Base-by-base conservation (phyloP, 345 rosid genomes). In the Salix brachista region DNA sequence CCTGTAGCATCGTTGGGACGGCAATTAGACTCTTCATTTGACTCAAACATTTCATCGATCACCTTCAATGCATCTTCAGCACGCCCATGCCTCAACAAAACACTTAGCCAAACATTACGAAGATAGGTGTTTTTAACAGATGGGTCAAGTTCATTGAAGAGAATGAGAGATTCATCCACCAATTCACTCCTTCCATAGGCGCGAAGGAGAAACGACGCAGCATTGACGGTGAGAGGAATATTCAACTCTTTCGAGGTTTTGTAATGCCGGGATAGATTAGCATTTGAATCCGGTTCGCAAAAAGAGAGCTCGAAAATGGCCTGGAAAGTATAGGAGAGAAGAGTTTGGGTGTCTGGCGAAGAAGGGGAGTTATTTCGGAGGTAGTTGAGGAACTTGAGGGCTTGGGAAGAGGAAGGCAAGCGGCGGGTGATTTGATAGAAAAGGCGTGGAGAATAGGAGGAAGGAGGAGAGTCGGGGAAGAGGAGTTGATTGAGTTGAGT, bases 1-100 rank as follows among this genome's bases (percentile, higher is more conserved):
- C 81, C 90, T 2, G 92, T 89, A 62, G 66, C 65, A 41, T 80
- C 80, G 78, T 89, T 72, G 2, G 95, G 93, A 23, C 73, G 84
- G 71, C 52, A 85, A 65, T 79, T 74, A 0, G 89, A 80, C 5
- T 67, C 84, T 19, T 41, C 73, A 69, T 60, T 50, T 25, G 73
- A 76, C 0, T 82, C 79, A 66, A 90, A 90, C 99, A 96, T 93
- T 93, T 89, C 96, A 65, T 90, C 97, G 88, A 96, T 89, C 93
- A 91, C 82, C 79, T 91, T 88, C 70, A 91, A 77, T 8, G 96
- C 98, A 78, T 86, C 76, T 17, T 82, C 86, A 6, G 75, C 75
- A 48, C 86, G 84, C 32, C 88, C 89, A 34, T 62, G 79, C 42
- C 81, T 73, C 7, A 90, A 4, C 30, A 88, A 19, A 21, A 67